phyloP scores from a whole-genome alignment of 768 basidiomycete species.

The Jaapia argillacea region DNA sequence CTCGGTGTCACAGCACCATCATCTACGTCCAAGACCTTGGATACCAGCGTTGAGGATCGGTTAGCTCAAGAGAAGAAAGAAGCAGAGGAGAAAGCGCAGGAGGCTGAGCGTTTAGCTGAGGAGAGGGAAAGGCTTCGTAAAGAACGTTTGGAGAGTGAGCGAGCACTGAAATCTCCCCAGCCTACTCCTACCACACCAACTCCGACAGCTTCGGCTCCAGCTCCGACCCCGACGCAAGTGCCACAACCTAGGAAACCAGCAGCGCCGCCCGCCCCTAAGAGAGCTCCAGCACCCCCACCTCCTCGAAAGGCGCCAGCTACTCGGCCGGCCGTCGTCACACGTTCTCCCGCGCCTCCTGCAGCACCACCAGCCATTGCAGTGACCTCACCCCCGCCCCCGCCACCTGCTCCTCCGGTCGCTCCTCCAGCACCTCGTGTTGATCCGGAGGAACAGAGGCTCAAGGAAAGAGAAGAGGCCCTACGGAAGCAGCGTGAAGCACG shows the following conservation, averaged over 20 bases:
- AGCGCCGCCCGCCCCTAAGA: constrained; percentile 27
- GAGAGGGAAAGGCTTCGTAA: constrained; percentile 65
- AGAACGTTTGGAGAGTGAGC: constrained; percentile 70
- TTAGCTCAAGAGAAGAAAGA: constrained; percentile 82
- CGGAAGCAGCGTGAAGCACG: constrained; percentile 68
- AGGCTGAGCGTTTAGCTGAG: constrained; percentile 74
- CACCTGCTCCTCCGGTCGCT: constrained; percentile 28
- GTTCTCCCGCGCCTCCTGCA: constrained; percentile 14
- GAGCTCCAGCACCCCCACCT: constrained; percentile 28
- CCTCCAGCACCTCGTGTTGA: constrained; percentile 45
- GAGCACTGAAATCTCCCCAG: constrained; percentile 43
- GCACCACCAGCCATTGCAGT: constrained; percentile 17
- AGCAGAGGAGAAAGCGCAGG: constrained; percentile 74
- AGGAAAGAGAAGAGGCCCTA: constrained; percentile 60
- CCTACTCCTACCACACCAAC: constrained; percentile 24
- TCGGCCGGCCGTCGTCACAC: constrained; percentile 21
- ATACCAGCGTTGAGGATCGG: constrained; percentile 77
- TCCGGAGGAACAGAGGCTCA: constrained; percentile 65
- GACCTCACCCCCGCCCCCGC: constrained; percentile 24
- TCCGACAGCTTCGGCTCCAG: constrained; percentile 18
- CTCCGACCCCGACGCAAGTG: constrained; percentile 27
- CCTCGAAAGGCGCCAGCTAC: constrained; percentile 24
- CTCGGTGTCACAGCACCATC: constrained; percentile 56
- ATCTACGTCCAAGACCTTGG: constrained; percentile 40
- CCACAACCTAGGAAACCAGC: constrained; percentile 36